phyloP scores from a whole-genome alignment of 148 eudicot genomes.

The Camellia sinensis region DNA sequence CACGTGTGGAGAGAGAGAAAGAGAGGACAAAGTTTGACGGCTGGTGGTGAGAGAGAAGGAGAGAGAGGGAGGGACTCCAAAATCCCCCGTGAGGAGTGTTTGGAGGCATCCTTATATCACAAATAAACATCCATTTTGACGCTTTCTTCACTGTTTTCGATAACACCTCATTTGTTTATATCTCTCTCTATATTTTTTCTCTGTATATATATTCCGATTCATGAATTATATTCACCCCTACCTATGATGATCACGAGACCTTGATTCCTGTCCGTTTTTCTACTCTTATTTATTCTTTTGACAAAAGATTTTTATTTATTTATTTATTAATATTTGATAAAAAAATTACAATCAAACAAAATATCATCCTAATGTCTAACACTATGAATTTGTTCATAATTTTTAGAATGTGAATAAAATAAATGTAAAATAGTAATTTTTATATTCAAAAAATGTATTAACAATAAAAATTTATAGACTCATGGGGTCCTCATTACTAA shows the following conservation, averaged over 20 bases:
- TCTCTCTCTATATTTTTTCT: not conserved
- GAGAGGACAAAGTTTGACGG: constrained; percentile 49
- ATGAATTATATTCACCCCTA: constrained; percentile 25
- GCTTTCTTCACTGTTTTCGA: constrained; percentile 53
- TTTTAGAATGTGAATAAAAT: too few species aligned
- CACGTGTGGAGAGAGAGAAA: constrained; percentile 54
- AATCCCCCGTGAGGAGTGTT: constrained; percentile 79
- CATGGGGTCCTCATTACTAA: too few species aligned
- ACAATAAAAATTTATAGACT: too few species aligned
- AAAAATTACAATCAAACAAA: too few species aligned
- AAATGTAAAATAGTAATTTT: too few species aligned
- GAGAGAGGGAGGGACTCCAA: constrained; percentile 18
- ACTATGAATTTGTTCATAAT: too few species aligned
- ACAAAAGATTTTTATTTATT: too few species aligned
- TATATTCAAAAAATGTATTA: too few species aligned
- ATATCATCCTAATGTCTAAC: too few species aligned
- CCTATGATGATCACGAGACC: constrained; percentile 7
- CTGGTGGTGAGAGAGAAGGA: constrained; percentile 40
- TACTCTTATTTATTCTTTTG: too few species aligned
- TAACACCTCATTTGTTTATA: constrained; percentile 25
- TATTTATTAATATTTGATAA: too few species aligned
- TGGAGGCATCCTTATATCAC: constrained; percentile 62
- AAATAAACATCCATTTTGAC: constrained; percentile 13
- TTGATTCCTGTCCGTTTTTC: too few species aligned
- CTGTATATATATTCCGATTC: not conserved